These are phyloP conservation scores for Fusarium concolor DNA, from an alignment of 2,329 filamentous ascomycete genomes.

Conservation along the genomic window DNA sequence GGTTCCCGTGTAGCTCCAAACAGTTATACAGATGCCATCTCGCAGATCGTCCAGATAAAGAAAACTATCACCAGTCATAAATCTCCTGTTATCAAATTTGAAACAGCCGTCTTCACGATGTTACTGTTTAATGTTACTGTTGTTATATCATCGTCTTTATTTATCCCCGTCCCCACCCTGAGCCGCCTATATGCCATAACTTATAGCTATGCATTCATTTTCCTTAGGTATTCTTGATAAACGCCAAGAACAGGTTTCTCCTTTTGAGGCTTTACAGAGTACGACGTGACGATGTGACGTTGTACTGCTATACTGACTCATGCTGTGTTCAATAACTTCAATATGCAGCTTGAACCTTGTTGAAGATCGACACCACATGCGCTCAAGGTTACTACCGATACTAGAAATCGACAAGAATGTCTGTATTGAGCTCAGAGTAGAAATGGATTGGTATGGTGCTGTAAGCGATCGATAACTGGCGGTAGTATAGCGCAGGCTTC, in stretches of 20 bases:
- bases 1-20: background rate
- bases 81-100: background rate
- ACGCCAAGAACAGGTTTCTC: background rate
- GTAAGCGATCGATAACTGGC: background rate
- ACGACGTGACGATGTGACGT: constrained; percentile 18
- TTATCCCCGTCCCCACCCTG: constrained; percentile 7
- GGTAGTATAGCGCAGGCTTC: background rate
- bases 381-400: background rate
- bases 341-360: background rate
- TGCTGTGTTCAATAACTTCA: background rate
- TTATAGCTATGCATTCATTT: background rate
- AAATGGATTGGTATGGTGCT: background rate
- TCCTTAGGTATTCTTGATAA: background rate
- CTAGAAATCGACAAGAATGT: background rate
- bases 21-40: background rate
- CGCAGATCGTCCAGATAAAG: background rate
- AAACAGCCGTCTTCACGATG: constrained; percentile 12
- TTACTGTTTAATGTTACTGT: background rate
- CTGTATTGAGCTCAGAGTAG: background rate
- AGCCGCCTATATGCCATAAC: constrained; percentile 4
- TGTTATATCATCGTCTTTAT: background rate
- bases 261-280: background rate
- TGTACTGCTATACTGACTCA: constrained; percentile 1
- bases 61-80: background rate
- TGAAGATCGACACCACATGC: background rate